Base-by-base conservation (phyloP, 2,329 filamentous ascomycete species). In the Epichloe typhina region DNA sequence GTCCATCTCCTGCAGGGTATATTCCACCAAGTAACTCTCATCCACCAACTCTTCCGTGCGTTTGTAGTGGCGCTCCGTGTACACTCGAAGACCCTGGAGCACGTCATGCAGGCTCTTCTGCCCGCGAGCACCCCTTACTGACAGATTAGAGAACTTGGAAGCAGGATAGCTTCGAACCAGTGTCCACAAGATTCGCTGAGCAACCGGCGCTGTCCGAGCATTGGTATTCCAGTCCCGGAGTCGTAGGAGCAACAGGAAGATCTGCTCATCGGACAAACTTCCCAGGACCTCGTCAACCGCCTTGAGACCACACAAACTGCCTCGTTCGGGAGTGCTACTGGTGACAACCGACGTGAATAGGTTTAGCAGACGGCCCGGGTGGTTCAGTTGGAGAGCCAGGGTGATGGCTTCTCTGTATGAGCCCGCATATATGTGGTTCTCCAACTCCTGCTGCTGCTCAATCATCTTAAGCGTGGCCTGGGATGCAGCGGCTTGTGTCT, bases 141-240 rank as follows among this genome's bases (percentile, higher is more conserved):
- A 83, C 51, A 95, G 66, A 53, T 77, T 80, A 2, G 88, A 83
- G 52, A 97, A 80, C 52, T 84, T 80, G 46, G 80, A 80, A 2
- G 87, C 86, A 1, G 89, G 86, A 61, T 95, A 95, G 53, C 82
- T 86, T 56, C 82, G 81, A 48, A 95, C 81, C 7, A 98, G 63
- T 1, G 86, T 80, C 72, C 82, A 85, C 7, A 98, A 70, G 13
- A 98, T 83, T 36, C 84, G 80, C 68, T 98, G 93, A 1, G 93
- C 86, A 1, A 97, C 82, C 5, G 83, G 78, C 1, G 89, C 84
- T 3, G 88, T 95, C 54, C 88, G 79, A 0, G 88, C 89, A 59
- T 97, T 97, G 4, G 93, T 95, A 64, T 98, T 98, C 93, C 93
- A 98, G 69, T 98, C 93, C 44, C 94, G 79, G 43, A 96, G 69